phyloP scores from a whole-genome alignment of 805 yeast species.

The Lachancea dasiensis region DNA sequence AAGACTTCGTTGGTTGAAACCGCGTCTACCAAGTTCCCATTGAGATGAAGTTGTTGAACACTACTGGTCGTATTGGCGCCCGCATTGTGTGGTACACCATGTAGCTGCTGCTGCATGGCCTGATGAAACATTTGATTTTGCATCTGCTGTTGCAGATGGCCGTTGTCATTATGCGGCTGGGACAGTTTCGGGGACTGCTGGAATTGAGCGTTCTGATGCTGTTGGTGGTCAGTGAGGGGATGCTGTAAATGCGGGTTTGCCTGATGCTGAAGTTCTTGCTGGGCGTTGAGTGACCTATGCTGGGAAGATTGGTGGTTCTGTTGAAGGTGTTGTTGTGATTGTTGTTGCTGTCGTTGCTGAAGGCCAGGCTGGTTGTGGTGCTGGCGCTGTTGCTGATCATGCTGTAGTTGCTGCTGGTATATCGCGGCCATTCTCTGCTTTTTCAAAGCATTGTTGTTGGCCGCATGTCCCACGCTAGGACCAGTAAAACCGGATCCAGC shows the following conservation, averaged over 20 bases:
- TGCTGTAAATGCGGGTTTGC: slow-evolving; percentile 8
- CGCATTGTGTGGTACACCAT: slow-evolving; percentile 5
- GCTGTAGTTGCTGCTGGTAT: slow-evolving; percentile 11
- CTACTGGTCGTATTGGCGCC: slow-evolving; percentile 7
- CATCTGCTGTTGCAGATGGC: slow-evolving; percentile 10
- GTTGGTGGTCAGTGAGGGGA: slow-evolving; percentile 9
- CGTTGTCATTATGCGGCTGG: slow-evolving; percentile 12
- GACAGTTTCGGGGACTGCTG: slow-evolving; percentile 10
- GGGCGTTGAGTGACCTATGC: slow-evolving; percentile 6
- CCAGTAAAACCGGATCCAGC: background rate
- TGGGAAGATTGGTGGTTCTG: no score
- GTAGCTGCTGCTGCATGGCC: slow-evolving; percentile 13
- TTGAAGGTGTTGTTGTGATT: slow-evolving; percentile 19
- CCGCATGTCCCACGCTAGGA: slow-evolving; percentile 1
- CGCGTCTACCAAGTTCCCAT: slow-evolving; percentile 68
- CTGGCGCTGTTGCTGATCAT: slow-evolving; percentile 7
- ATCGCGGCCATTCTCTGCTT: slow-evolving; percentile 10
- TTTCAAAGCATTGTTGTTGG: slow-evolving; percentile 5
- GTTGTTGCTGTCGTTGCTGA: slow-evolving; percentile 15
- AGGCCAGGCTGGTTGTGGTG: slow-evolving; percentile 11
- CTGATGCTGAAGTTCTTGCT: slow-evolving; percentile 7
- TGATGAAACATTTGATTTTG: slow-evolving; percentile 14
- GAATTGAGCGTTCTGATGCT: slow-evolving; percentile 8
- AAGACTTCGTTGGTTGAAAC: slow-evolving; percentile 93
- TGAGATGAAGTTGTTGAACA: slow-evolving; percentile 19